Evolutionary conservation across 1,284 basidiomycete species (phyloP), one percentile per base, ranked within the genome.

Genomic region (Rhodotorula glutinis): DNA sequence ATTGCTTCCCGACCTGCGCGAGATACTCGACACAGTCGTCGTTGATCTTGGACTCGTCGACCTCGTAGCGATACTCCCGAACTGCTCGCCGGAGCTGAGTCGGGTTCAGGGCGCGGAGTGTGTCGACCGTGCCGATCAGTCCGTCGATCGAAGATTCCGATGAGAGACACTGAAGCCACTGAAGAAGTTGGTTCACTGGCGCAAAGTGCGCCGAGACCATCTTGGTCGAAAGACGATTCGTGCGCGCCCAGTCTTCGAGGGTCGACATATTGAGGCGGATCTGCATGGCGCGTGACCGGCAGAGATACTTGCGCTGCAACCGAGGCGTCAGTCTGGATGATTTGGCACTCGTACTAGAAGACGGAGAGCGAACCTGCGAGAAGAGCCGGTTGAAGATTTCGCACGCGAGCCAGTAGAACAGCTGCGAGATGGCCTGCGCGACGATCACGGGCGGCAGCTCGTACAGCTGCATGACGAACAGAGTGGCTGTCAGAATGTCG

Each of bases 1-100:
- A 98, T 77, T 98, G 94, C 75, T 91, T 91, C 79, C 96, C 92
- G 17, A 97, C 81, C 75, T 97, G 93, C 7, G 87, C 88, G 33
- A 98, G 84, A 76, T 98, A 98, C 80, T 96, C 91, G 56, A 86
- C 81, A 76, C 94, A 98, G 78, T 98, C 95, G 30, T 96, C 92
- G 10, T 88, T 89, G 91, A 98, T 96, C 68, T 85, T 85, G 3
- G 85, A 83, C 80, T 98, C 95, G 76, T 89, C 89, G 58, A 97
- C 88, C 80, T 98, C 94, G 77, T 91, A 98, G 73, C 89, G 88
- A 80, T 98, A 98, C 75, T 98, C 94, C 57, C 88, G 86, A 29
- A 94, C 89, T 38, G 92, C 92, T 46, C 91, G 86, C 56, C 92
- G 87, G 88, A 98, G 93, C 83, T 98, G 95, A 1, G 96, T 80